A percentile compares a stretch with the other conserved stretches of the same genome.
Conservation (phyloP, 2,329 filamentous ascomycete species). For the Colletotrichum sublineola region DNA sequence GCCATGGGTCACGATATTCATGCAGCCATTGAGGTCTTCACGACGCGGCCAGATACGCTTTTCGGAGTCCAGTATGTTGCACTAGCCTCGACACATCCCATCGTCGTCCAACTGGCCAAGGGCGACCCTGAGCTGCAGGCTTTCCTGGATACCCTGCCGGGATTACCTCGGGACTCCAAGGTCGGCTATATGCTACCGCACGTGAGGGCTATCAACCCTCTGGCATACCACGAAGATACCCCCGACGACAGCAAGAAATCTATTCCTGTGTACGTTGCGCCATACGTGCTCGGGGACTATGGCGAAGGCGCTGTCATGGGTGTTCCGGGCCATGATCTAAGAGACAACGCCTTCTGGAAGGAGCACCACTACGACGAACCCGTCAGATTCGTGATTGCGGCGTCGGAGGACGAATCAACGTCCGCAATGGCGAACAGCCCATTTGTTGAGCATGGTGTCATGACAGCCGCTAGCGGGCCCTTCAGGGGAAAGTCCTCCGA, state of each 20-base stretch:
- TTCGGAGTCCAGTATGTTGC: constrained; percentile 89
- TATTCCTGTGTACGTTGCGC: constrained; percentile 83
- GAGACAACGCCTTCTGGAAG: constrained; percentile 86
- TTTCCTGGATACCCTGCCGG: constrained; percentile 75
- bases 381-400: constrained; percentile 73
- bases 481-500: constrained; percentile 75
- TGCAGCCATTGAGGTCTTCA: constrained; percentile 78
- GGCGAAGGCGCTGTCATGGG: constrained; percentile 93
- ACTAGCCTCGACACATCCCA: constrained; percentile 78
- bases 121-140: constrained; percentile 71
- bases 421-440: constrained; percentile 63
- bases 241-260: constrained; percentile 66
- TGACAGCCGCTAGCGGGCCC: constrained; percentile 74
- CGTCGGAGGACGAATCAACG: constrained; percentile 62
- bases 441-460: constrained; percentile 74
- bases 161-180: constrained; percentile 68
- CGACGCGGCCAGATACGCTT: constrained; percentile 88
- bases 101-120: constrained; percentile 73
- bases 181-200: constrained; percentile 76
- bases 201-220: constrained; percentile 74
- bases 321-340: constrained; percentile 85
- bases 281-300: constrained; percentile 88
- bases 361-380: constrained; percentile 73
- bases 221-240: constrained; percentile 67
- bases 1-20: constrained; percentile 56